These are phyloP conservation scores for Fonsecaea pedrosoi DNA, from an alignment of 2,329 filamentous ascomycete genomes.

Conservation along the genomic window DNA sequence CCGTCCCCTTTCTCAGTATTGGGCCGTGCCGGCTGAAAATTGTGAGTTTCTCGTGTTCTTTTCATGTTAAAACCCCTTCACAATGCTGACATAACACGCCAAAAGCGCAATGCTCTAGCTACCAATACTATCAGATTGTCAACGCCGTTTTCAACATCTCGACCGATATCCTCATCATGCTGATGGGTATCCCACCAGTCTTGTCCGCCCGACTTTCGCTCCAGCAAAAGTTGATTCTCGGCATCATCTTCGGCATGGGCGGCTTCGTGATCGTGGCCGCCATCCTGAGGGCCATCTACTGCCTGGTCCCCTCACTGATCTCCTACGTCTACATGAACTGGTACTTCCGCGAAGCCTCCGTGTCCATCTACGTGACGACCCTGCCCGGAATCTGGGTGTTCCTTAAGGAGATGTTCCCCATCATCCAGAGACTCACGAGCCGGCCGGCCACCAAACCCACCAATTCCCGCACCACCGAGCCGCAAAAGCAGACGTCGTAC, in stretches of 20 bases:
- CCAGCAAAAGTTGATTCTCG: slow-evolving; percentile 53
- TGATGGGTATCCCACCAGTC: slow-evolving; percentile 53
- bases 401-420: slow-evolving; percentile 56
- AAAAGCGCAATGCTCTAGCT: slow-evolving; percentile 49
- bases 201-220: slow-evolving; percentile 50
- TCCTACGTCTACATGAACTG: slow-evolving; percentile 53
- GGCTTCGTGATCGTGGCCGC: slow-evolving; percentile 58
- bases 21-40: slow-evolving; percentile 54
- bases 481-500: slow-evolving; percentile 5
- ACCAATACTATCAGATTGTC: slow-evolving; percentile 55
- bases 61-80: too few species aligned
- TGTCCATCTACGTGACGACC: slow-evolving; percentile 58
- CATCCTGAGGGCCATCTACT: slow-evolving; percentile 58
- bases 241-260: slow-evolving; percentile 54
- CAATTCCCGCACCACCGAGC: slow-evolving; percentile 10
- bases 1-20: slow-evolving; percentile 58
- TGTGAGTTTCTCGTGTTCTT: slow-evolving; percentile 18
- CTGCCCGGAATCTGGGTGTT: slow-evolving; percentile 60
- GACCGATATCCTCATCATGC: slow-evolving; percentile 52
- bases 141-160: slow-evolving; percentile 57
- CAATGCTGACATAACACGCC: slow-evolving; percentile 2
- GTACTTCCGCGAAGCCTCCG: slow-evolving; percentile 56
- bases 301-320: slow-evolving; percentile 48
- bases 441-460: slow-evolving; percentile 12
- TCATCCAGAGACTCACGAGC: slow-evolving; percentile 20